Conservation (phyloP, 2,329 filamentous ascomycete species). For the Cladobotryum mycophilum region DNA sequence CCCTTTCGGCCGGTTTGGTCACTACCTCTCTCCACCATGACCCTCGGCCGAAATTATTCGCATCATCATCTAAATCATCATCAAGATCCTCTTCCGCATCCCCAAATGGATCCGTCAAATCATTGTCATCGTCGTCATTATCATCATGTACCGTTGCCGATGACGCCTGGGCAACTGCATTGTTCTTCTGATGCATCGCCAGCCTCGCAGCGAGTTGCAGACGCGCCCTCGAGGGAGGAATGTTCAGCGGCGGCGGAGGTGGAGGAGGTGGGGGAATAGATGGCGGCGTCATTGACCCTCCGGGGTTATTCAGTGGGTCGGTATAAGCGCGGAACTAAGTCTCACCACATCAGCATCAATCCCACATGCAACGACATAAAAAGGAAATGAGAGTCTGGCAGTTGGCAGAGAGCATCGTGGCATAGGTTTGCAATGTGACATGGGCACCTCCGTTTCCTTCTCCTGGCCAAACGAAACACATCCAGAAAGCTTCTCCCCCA, state of each 20-base stretch:
- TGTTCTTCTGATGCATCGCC: conserved; percentile 65
- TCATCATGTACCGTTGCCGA: conserved; percentile 34
- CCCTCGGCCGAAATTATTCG: conserved; percentile 28
- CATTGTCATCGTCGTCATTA: conserved; percentile 35
- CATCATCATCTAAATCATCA: conserved; percentile 38
- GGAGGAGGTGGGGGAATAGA: conserved; percentile 54
- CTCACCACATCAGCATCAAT: conserved; percentile 11
- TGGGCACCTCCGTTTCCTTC: not conserved
- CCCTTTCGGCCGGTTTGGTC: conserved; percentile 32
- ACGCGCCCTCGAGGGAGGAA: conserved; percentile 78
- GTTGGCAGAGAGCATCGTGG: not conserved
- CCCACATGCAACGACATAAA: conserved; percentile 1
- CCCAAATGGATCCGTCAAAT: conserved; percentile 40
- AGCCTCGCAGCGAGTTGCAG: conserved; percentile 86
- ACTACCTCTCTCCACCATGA: conserved; percentile 46
- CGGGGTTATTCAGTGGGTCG: conserved; percentile 44
- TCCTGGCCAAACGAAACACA: not conserved
- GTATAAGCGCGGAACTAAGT: conserved; percentile 54
- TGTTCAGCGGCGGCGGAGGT: conserved; percentile 75
- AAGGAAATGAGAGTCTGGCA: conserved; percentile 12
- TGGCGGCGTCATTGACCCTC: conserved; percentile 46
- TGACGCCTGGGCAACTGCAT: conserved; percentile 40
- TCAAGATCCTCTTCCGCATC: conserved; percentile 53
- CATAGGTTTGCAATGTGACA: not conserved
- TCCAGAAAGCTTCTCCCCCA: not conserved